Evolutionary conservation across 75 land plant genomes (phyloP).

Genomic region (Cunninghamia lanceolata): DNA sequence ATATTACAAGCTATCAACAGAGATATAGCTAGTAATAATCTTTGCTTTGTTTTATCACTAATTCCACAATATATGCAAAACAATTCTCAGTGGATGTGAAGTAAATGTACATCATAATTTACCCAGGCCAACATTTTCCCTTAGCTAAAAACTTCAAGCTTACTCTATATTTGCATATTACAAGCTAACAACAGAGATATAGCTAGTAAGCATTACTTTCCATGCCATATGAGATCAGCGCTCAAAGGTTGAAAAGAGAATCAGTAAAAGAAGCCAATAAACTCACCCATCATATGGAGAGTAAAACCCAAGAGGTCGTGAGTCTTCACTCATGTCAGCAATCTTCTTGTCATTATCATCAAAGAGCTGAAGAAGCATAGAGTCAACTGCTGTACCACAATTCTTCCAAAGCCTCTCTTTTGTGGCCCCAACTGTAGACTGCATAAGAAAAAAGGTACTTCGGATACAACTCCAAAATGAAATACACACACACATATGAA

Average conservation of each 20-base stretch:
- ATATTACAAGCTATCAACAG: neutral
- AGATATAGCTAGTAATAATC: neutral
- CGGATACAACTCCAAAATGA: neutral
- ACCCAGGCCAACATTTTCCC: too few species aligned
- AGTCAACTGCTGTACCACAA: conserved; percentile 78
- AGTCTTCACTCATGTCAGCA: conserved; percentile 57
- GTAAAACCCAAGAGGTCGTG: conserved; percentile 73
- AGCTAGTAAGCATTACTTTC: neutral
- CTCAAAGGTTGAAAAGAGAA: neutral
- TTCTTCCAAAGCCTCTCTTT: conserved; percentile 85
- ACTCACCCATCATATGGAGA: conserved; percentile 90
- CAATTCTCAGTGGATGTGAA: neutral
- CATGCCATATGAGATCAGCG: neutral
- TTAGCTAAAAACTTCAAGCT: neutral
- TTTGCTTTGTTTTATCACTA: neutral
- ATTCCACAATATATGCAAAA: neutral
- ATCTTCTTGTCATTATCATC: conserved; percentile 61
- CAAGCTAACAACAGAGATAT: neutral
- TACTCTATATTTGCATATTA: neutral
- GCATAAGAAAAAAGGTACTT: neutral
- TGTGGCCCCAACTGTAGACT: conserved; percentile 67
- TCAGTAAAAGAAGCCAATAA: neutral
- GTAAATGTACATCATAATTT: neutral
- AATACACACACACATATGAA: neutral
- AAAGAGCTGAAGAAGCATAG: conserved; percentile 84